phyloP scores from a whole-genome alignment of 139 green algal genomes.

The Edaphochlamys debaryana region DNA sequence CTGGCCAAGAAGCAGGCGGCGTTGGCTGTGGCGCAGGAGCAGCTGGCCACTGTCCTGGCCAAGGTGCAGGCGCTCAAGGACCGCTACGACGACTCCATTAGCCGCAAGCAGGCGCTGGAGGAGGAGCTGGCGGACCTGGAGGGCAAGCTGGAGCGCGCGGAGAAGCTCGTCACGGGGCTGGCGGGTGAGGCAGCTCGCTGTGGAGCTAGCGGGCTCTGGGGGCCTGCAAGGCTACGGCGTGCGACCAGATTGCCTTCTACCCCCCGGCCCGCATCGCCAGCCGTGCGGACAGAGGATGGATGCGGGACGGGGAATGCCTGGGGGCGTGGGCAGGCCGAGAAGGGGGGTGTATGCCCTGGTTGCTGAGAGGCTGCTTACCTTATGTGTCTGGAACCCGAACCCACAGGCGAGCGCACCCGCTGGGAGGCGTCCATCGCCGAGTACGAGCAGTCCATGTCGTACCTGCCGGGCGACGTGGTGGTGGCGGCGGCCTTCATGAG shows the following conservation, averaged over 20 bases:
- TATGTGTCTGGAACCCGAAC: no score
- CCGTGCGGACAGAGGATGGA: no score
- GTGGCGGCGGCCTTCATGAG: constrained; percentile 80
- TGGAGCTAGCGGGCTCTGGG: no score
- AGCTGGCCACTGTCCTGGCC: constrained; percentile 77
- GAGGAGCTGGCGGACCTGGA: constrained; percentile 81
- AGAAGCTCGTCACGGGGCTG: constrained; percentile 77
- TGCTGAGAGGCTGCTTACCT: no score
- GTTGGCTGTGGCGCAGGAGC: constrained; percentile 70
- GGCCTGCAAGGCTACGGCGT: no score
- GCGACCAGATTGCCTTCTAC: no score
- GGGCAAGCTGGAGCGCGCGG: constrained; percentile 82
- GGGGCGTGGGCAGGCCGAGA: no score
- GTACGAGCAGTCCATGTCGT: constrained; percentile 63
- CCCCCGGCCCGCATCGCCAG: no score
- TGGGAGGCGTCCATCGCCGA: constrained; percentile 78
- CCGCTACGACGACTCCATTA: constrained; percentile 81
- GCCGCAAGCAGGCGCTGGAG: constrained; percentile 79
- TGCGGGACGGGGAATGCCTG: no score
- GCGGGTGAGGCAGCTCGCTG: no score
- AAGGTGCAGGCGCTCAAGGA: constrained; percentile 85
- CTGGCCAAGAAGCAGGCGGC: constrained; percentile 74
- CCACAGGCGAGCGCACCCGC: constrained; percentile 69
- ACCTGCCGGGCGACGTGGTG: constrained; percentile 76
- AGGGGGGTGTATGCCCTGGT: no score